Conservation (phyloP, 805 yeast species). For the Ogataea chonburiensis region DNA sequence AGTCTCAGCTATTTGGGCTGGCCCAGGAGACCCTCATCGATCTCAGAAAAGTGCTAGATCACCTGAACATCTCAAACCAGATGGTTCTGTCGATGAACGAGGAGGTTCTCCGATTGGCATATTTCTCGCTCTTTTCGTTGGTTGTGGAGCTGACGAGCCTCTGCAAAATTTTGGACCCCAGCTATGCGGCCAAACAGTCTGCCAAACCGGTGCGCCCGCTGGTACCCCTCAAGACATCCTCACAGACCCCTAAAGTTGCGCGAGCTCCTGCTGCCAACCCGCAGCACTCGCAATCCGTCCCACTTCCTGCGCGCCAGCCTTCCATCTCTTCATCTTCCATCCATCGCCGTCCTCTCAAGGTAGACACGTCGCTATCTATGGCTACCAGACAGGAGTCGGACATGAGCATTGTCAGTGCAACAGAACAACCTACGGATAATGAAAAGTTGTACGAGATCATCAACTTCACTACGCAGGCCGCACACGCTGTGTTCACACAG, state of each 20-base stretch:
- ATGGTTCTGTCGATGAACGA: slow-evolving; percentile 7
- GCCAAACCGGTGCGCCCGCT: slow-evolving; percentile 10
- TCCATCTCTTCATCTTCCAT: slow-evolving; percentile 16
- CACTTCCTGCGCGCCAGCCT: slow-evolving; percentile 16
- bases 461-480: slow-evolving; percentile 41
- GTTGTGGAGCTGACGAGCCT: slow-evolving; percentile 28
- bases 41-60: slow-evolving; percentile 20
- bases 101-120: slow-evolving; percentile 27
- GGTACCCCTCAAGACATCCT: slow-evolving; percentile 10
- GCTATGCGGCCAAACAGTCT: slow-evolving; percentile 11
- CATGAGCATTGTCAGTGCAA: slow-evolving; percentile 19
- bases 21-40: slow-evolving; percentile 25
- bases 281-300: slow-evolving; percentile 19
- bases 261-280: slow-evolving; percentile 26
- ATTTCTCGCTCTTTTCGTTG: slow-evolving; percentile 30
- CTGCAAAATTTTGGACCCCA: slow-evolving; percentile 28
- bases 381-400: slow-evolving; percentile 33
- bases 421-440: slow-evolving; percentile 25
- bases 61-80: slow-evolving; percentile 16
- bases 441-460: slow-evolving; percentile 31
- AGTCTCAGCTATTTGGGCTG: slow-evolving; percentile 18
- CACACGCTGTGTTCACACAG: slow-evolving; percentile 76
- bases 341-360: slow-evolving; percentile 27
- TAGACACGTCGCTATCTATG: slow-evolving; percentile 23
- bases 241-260: slow-evolving; percentile 19